Conservation (phyloP, 441 rosid genomes). For the Pelargonium fulgidum region DNA sequence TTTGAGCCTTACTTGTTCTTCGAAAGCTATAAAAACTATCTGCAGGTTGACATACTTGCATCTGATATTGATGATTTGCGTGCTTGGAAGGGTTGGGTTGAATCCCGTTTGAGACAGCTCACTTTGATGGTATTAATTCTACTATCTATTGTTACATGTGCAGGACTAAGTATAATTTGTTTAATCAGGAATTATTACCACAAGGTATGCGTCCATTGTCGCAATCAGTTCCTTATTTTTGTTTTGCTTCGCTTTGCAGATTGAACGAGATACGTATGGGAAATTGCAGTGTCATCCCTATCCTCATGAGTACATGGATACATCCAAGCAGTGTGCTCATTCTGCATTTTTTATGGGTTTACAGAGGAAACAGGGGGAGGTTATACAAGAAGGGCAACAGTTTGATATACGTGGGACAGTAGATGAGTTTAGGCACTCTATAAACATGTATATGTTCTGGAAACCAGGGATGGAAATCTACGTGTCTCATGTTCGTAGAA, state of each 20-base stretch:
- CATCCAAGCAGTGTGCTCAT: constrained; percentile 42
- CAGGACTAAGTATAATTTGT: background rate
- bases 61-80: constrained; percentile 51
- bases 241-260: constrained; percentile 30
- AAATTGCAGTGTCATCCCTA: constrained; percentile 67
- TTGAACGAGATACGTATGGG: constrained; percentile 57
- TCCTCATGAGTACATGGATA: constrained; percentile 44
- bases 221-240: background rate
- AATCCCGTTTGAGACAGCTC: constrained; percentile 65
- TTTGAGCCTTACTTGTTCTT: constrained; percentile 62
- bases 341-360: constrained; percentile 58
- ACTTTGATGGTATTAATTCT: constrained; percentile 44
- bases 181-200: background rate
- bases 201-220: background rate
- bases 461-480: constrained; percentile 64
- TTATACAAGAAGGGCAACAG: constrained; percentile 53
- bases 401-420: constrained; percentile 64
- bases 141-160: background rate
- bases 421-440: constrained; percentile 45
- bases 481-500: constrained; percentile 57
- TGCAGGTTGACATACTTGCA: constrained; percentile 57
- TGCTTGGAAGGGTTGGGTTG: constrained; percentile 75
- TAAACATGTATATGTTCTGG: constrained; percentile 54
- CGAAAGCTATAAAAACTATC: constrained; percentile 58
- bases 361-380: constrained; percentile 57